Evolutionary conservation across 208 protist species (phyloP), one percentile per base, ranked within the genome.

Genomic region (Leishmania martiniquensis): DNA sequence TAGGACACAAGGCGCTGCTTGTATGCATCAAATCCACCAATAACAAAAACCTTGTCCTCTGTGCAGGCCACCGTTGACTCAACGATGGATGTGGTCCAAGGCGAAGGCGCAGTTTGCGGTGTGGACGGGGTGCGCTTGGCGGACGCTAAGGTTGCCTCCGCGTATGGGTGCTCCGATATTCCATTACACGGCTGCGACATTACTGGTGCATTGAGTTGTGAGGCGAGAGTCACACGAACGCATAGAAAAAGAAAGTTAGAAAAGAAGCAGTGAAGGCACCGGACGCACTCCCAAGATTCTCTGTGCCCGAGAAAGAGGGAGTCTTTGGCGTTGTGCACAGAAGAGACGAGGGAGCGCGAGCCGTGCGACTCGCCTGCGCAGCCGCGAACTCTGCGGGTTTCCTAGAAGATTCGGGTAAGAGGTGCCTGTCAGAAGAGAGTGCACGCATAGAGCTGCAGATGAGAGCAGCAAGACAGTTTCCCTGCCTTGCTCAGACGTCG

Each of bases 61-160:
- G 72, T 68, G 10, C 59, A 76, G n/a, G 42, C 72, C 10, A 44
- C 55, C 5, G 52, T 76, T 34, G 72, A 76, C 15, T 76, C 72
- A 1, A 42, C 4, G 2, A 68, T 76, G 1, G 72, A 76, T 4
- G 29, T 68, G 2, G 59, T 44, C 72, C 72, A 76, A 39, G 60
- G 57, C n/a, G 55, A 29, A 34, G 59, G 55, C 29, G 13, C 29
- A 52, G 29, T 29, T 39, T 68, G 45, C 17, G 1, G 45, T 34
- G 59, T 42, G 20, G 34, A 29, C 7, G 72, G 12, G 13, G 32
- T 32, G 22, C 72, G 72, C 59, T 76, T 76, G 57, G 44, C 59
- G 29, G 22, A n/a, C n/a, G 42, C 44, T 47, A 39, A n/a, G 42
- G 72, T 10, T 44, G 72, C 72, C 72, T 76, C 72, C n/a, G 57